phyloP scores from a whole-genome alignment of 352 stramenopile genomes.

The Pythium periplocum region DNA sequence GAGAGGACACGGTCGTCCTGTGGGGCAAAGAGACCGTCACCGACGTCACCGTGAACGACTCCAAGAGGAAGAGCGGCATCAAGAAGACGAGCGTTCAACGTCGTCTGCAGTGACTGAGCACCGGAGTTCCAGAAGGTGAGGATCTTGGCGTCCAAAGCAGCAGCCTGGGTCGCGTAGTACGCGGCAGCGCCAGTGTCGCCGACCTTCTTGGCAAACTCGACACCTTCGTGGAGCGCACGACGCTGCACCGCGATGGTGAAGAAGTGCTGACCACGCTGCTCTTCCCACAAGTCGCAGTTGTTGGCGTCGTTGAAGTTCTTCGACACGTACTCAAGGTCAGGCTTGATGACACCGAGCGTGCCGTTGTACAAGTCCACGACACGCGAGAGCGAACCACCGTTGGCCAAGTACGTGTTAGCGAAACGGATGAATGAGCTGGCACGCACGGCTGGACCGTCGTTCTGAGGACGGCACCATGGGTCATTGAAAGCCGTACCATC shows the following conservation, averaged over 20 bases:
- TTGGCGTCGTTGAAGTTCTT: slow-evolving; percentile 22
- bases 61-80: slow-evolving; percentile 17
- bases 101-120: slow-evolving; percentile 14
- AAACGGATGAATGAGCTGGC: slow-evolving; percentile 23
- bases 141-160: slow-evolving; percentile 13
- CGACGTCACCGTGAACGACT: slow-evolving; percentile 16
- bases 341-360: slow-evolving; percentile 19
- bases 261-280: slow-evolving; percentile 21
- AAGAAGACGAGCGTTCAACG: slow-evolving; percentile 13
- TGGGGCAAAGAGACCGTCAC: slow-evolving; percentile 17
- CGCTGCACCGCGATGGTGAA: slow-evolving; percentile 21
- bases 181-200: slow-evolving; percentile 14
- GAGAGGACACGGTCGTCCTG: slow-evolving; percentile 14
- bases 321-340: slow-evolving; percentile 16
- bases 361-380: slow-evolving; percentile 22
- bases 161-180: slow-evolving; percentile 10
- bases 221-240: slow-evolving; percentile 16
- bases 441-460: slow-evolving; percentile 19
- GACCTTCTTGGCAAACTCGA: slow-evolving; percentile 15
- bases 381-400: slow-evolving; percentile 6
- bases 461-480: slow-evolving; percentile 21
- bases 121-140: slow-evolving; percentile 19
- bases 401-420: slow-evolving; percentile 15
- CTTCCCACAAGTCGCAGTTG: slow-evolving; percentile 19
- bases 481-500: slow-evolving; percentile 18